Evolutionary conservation across 2,329 filamentous ascomycete species (phyloP).

Genomic region (Zymoseptoria pseudotritici): DNA sequence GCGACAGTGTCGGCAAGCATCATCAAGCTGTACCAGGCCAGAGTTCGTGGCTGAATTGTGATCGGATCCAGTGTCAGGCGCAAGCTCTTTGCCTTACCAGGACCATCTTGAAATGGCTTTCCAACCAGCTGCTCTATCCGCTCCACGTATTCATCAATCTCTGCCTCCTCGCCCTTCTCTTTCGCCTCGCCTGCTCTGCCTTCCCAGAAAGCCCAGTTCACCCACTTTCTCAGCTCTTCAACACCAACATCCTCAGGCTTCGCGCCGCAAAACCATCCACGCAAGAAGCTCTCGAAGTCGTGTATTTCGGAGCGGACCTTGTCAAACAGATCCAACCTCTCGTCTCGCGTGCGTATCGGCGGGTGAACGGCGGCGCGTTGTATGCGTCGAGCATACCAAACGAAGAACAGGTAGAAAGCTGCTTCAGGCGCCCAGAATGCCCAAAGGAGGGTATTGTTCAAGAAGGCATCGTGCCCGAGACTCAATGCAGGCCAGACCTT

Average conservation of each 20-base stretch:
- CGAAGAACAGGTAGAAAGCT: slow-evolving; percentile 49
- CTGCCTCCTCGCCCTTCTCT: slow-evolving; percentile 39
- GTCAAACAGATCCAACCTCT: slow-evolving; percentile 51
- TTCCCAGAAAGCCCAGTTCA: slow-evolving; percentile 58
- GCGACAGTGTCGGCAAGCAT: slow-evolving; percentile 45
- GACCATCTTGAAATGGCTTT: slow-evolving; percentile 45
- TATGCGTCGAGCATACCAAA: slow-evolving; percentile 46
- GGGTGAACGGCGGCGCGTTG: slow-evolving; percentile 48
- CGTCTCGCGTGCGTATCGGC: slow-evolving; percentile 35
- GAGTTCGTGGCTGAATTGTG: slow-evolving; percentile 42
- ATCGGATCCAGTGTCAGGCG: slow-evolving; percentile 61
- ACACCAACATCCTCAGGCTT: slow-evolving; percentile 49
- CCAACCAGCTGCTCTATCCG: slow-evolving; percentile 49
- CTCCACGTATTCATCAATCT: slow-evolving; percentile 50
- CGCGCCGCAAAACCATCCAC: slow-evolving; percentile 60
- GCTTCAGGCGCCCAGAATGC: slow-evolving; percentile 44
- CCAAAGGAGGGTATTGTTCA: slow-evolving; percentile 29
- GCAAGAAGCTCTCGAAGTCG: slow-evolving; percentile 51
- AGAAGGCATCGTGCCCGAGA: slow-evolving; percentile 7
- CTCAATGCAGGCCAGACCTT: slow-evolving; percentile 6
- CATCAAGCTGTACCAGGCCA: slow-evolving; percentile 55
- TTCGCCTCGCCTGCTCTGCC: slow-evolving; percentile 58
- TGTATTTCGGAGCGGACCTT: slow-evolving; percentile 50
- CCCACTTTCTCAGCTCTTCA: slow-evolving; percentile 63
- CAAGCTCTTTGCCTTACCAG: slow-evolving; percentile 49